Evolutionary conservation across 495 filamentous ascomycete genomes (phyloP).

Genomic region (Aspergillus baeticus): DNA sequence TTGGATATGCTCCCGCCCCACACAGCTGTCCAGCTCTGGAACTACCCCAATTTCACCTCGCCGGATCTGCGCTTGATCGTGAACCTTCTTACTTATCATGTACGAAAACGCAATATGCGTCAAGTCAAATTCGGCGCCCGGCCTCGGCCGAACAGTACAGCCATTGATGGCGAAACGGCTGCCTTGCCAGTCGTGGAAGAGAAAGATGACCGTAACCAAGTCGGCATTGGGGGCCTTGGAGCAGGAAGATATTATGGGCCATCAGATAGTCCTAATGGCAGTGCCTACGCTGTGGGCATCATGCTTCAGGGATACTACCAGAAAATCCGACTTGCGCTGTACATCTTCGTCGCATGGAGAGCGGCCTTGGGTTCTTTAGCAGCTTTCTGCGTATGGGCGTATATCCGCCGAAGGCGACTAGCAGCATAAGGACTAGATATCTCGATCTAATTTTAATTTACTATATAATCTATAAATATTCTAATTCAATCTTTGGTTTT

Average conservation of each 20-base stretch:
- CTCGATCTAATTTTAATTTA: too few species aligned
- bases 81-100: slow-evolving; percentile 57
- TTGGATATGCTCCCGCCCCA: slow-evolving; percentile 67
- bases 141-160: slow-evolving; percentile 37
- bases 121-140: slow-evolving; percentile 36
- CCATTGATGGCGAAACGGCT: slow-evolving; percentile 40
- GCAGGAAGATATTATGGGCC: slow-evolving; percentile 44
- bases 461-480: too few species aligned
- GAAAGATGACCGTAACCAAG: slow-evolving; percentile 38
- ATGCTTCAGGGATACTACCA: slow-evolving; percentile 72
- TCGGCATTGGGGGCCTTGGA: slow-evolving; percentile 47
- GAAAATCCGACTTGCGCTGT: slow-evolving; percentile 58
- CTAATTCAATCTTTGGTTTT: too few species aligned
- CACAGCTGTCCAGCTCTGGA: slow-evolving; percentile 62
- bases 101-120: slow-evolving; percentile 55
- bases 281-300: slow-evolving; percentile 52
- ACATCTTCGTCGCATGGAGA: slow-evolving; percentile 45
- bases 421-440: background rate
- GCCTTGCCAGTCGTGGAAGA: slow-evolving; percentile 34
- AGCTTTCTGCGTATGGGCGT: slow-evolving; percentile 31
- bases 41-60: slow-evolving; percentile 71
- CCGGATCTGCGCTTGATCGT: slow-evolving; percentile 61
- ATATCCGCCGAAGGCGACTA: slow-evolving; percentile 20
- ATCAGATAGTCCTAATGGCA: slow-evolving; percentile 26
- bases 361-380: slow-evolving; percentile 32